These are phyloP conservation scores for Xylariaceae sp. DNA, from an alignment of 2,329 filamentous ascomycete species.

Conservation along the genomic window DNA sequence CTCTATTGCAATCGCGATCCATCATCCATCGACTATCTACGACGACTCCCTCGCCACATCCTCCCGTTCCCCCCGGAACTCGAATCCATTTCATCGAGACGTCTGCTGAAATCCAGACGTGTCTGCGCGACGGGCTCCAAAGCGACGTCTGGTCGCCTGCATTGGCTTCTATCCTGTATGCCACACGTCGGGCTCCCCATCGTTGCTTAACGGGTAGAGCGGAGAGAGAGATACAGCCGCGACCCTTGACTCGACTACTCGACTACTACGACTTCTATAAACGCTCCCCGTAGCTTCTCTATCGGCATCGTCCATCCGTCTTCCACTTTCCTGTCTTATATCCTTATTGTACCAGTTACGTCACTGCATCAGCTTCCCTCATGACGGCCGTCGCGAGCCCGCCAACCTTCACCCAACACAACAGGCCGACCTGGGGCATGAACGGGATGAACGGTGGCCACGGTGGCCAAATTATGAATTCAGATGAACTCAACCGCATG, in stretches of 20 bases:
- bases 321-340: slow-evolving; percentile 26
- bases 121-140: slow-evolving; percentile 7
- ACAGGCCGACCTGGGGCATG: slow-evolving; percentile 71
- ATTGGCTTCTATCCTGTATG: slow-evolving; percentile 14
- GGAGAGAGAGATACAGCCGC: slow-evolving; percentile 1
- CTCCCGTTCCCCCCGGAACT: neutral
- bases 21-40: slow-evolving; percentile 1
- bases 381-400: slow-evolving; percentile 75
- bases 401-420: slow-evolving; percentile 68
- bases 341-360: slow-evolving; percentile 18
- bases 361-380: slow-evolving; percentile 44
- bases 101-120: slow-evolving; percentile 8
- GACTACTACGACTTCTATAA: neutral
- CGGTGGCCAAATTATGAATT: slow-evolving; percentile 65
- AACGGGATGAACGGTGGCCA: slow-evolving; percentile 51
- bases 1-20: neutral
- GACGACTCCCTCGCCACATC: neutral
- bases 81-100: slow-evolving; percentile 16
- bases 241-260: slow-evolving; percentile 7
- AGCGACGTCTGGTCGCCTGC: slow-evolving; percentile 17
- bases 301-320: slow-evolving; percentile 28
- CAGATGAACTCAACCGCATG: slow-evolving; percentile 86
- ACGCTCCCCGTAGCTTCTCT: slow-evolving; percentile 25
- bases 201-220: slow-evolving; percentile 16
- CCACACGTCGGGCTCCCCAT: slow-evolving; percentile 11